phyloP scores from a whole-genome alignment of 768 basidiomycete genomes.

The Tulasnella calospora region DNA sequence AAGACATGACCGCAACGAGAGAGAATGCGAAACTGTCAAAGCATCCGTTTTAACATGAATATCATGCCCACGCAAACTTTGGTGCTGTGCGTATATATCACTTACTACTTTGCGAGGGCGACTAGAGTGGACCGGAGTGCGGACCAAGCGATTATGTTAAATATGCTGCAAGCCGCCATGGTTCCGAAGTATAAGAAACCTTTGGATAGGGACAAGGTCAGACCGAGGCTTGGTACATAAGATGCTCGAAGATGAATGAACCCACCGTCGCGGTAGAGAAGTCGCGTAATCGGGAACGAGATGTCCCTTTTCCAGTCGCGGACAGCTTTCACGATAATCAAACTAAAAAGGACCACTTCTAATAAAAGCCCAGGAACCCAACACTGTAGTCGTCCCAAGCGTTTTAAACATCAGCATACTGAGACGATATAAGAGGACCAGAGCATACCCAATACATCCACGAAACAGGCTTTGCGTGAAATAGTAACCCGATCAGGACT shows the following conservation, averaged over 20 bases:
- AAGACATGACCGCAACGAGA: not conserved
- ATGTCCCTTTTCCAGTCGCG: not conserved
- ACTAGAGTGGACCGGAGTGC: not conserved
- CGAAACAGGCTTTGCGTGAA: not conserved
- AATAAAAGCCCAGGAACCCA: slow-evolving; percentile 4
- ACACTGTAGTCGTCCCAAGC: not conserved
- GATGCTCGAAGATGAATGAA: not conserved
- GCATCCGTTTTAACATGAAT: not conserved
- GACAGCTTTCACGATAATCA: not conserved
- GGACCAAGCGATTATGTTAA: slow-evolving; percentile 10
- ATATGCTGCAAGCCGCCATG: slow-evolving; percentile 2
- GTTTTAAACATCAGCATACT: not conserved
- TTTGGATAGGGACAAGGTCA: not conserved
- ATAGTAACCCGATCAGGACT: not conserved
- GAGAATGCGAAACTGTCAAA: slow-evolving; percentile 1
- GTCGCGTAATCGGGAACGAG: not conserved
- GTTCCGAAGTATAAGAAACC: not conserved
- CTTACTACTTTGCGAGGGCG: slow-evolving; percentile 7
- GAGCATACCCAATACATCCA: slow-evolving; percentile 17
- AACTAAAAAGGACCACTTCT: not conserved
- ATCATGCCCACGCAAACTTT: not conserved
- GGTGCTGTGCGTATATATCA: not conserved
- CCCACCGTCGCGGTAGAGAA: slow-evolving; percentile 10
- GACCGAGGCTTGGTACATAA: not conserved
- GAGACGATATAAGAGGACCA: not conserved